Evolutionary conservation across 768 basidiomycete species (phyloP), one percentile per base, ranked within the genome.

Genomic region (Gloeophyllum trabeum): DNA sequence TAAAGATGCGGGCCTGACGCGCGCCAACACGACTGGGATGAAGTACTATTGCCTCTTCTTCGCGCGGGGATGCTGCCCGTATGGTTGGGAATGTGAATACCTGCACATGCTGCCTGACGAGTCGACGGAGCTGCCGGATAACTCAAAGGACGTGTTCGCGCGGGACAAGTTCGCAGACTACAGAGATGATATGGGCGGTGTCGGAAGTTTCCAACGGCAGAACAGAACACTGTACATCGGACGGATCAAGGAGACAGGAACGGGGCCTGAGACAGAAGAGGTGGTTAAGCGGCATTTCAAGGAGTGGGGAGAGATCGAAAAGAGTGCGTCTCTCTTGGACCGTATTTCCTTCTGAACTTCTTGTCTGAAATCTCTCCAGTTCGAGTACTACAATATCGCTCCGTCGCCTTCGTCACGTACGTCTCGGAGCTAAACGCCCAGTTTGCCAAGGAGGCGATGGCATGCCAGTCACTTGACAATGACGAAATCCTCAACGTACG

Each of bases 151-250:
- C 60, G 94, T 91, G 57, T 99, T 99, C 57, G 91, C 89, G 0
- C 70, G 96, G 36, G 92, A 96, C 66, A 97, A 97, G 64, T 96
- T 97, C 60, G 67, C 92, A 0, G 92, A 96, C 61, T 99, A 99
- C 61, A 70, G 94, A 46, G 96, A 99, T 58, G 96, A 99, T 58
- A 98, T 99, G 96, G 96, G 96, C 52, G 96, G 96, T 63, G 94
- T 98, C 23, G 96, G 96, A 10, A 91, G 87, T 46, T 98, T 98
- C 65, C 86, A 84, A 53, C 66, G 93, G 28, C 84, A 90, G 60
- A 99, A 99, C 59, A 67, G 94, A 45, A 98, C 96, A 28, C 58
- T 99, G 13, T 99, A 99, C 57, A 76, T 99, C 35, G 94, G 94
- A 2, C 73, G 90, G 43, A 92, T 99, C 50, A 86, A 87, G 57